Base-by-base conservation (phyloP, 441 rosid species). In the Metrosideros polymorpha region DNA sequence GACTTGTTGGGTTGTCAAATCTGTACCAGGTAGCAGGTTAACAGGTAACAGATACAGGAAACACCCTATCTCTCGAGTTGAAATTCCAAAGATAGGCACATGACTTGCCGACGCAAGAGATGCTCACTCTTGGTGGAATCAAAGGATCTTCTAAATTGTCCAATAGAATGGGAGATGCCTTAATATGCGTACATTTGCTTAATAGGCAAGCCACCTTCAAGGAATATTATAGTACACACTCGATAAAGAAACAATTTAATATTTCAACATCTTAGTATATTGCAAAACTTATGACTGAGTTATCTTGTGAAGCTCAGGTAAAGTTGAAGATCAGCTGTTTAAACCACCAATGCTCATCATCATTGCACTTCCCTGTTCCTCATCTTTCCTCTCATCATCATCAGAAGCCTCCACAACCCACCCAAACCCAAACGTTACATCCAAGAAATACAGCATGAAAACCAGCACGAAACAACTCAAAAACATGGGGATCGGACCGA, bases 401-500 rank as follows among this genome's bases (percentile, higher is more conserved):
- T 89, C 91, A 22, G 89, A 79, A 25, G 86, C 83, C 55, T 85
- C 94, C 87, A 85, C 87, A 7, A 86, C 89, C 90, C 90, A 85
- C 32, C 92, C 91, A 39, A 82, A 89, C 76, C 92, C 94, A 56
- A 90, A 90, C 32, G 95, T 90, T 22, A 89, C 89, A 53, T 97
- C 99, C 39, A 97, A 89, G 86, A 93, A 94, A 86, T 94, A 95
- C 59, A 96, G 93, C 94, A 92, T 32, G 87, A 83, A 90, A 30
- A 95, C 95, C 43, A 96, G 90, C 82, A 89, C 85, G 25, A 93
- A 39, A 84, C 99, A 95, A 50, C 92, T 91, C 57, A 93, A 22
- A 75, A 94, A 90, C 99, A 96, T 95, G 0, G 99, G 98, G 49
- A 97, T 89, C 1, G 99, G 99, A 24, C 99, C 98, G 87, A 96